Evolutionary conservation across 768 basidiomycete genomes (phyloP).

Genomic region (Mrakia blollopis): DNA sequence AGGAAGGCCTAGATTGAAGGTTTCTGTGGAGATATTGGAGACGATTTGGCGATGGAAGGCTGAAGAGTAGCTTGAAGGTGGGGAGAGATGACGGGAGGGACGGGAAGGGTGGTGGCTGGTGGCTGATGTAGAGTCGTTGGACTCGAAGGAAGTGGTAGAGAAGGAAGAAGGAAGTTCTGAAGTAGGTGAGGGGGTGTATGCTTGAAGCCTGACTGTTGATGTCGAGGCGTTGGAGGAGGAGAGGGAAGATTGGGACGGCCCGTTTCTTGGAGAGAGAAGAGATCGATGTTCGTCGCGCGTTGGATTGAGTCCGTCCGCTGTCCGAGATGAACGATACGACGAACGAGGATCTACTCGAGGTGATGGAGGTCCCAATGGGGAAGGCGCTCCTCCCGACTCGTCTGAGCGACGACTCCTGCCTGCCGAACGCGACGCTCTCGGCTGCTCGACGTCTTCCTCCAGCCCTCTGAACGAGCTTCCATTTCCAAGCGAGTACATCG

Average conservation of each 20-base stretch:
- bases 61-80: background rate
- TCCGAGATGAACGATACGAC: background rate
- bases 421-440: background rate
- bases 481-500: conserved; percentile 15
- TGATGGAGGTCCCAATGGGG: background rate
- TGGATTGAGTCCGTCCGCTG: background rate
- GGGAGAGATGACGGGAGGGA: background rate
- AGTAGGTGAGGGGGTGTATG: background rate
- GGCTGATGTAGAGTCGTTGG: background rate
- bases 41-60: background rate
- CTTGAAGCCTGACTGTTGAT: background rate
- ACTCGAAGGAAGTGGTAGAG: conserved; percentile 3
- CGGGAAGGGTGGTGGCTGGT: background rate
- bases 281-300: background rate
- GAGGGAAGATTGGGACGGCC: background rate
- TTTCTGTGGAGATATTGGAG: background rate
- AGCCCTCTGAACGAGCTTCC: background rate
- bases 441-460: background rate
- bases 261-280: background rate
- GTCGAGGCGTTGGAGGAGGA: background rate
- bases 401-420: background rate
- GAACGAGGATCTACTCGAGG: background rate
- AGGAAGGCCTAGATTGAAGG: background rate
- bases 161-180: background rate
- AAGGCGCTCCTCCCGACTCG: background rate